Evolutionary conservation across 176 grass and related monocot genomes (phyloP).

Genomic region (Oryza officinalis): DNA sequence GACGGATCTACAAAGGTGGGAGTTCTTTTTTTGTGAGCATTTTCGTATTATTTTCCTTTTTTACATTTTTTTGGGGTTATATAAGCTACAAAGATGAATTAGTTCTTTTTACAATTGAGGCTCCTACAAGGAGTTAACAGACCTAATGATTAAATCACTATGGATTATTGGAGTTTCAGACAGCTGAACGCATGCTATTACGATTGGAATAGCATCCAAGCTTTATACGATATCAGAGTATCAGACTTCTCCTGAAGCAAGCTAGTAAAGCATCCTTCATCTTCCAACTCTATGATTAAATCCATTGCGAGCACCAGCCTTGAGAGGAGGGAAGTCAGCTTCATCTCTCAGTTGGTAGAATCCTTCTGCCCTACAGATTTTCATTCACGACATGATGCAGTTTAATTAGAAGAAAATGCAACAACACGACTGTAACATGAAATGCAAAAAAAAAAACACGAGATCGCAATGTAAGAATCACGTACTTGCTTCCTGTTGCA

Average conservation of each 20-base stretch:
- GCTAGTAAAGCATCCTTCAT: conserved; percentile 22
- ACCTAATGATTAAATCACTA: not conserved
- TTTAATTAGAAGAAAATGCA: conserved; percentile 4
- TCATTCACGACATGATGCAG: not conserved
- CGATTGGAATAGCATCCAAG: conserved; percentile 22
- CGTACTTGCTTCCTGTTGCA: conserved; percentile 29
- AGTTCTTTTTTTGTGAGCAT: conserved; percentile 1
- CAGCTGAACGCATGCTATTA: conserved; percentile 27
- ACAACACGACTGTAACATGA: not conserved
- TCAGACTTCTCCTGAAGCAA: conserved; percentile 22
- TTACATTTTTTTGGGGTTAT: conserved; percentile 20
- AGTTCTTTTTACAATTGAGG: not conserved
- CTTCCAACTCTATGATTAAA: conserved; percentile 16
- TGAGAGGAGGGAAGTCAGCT: conserved; percentile 72
- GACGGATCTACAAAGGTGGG: conserved; percentile 2
- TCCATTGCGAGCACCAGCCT: conserved; percentile 1
- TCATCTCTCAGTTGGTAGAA: conserved; percentile 56
- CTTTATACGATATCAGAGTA: not conserved
- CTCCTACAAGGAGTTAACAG: not conserved
- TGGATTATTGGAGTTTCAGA: conserved; percentile 41
- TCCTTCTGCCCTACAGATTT: conserved; percentile 43
- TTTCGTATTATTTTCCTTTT: not conserved
- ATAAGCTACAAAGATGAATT: conserved; percentile 13
- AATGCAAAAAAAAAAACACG: conserved; percentile 5
- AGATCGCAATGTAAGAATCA: not conserved